Evolutionary conservation across 139 green algal genomes (phyloP), one percentile per base, ranked within the genome.

Genomic region (Auxenochlorella pyrenoidosa): DNA sequence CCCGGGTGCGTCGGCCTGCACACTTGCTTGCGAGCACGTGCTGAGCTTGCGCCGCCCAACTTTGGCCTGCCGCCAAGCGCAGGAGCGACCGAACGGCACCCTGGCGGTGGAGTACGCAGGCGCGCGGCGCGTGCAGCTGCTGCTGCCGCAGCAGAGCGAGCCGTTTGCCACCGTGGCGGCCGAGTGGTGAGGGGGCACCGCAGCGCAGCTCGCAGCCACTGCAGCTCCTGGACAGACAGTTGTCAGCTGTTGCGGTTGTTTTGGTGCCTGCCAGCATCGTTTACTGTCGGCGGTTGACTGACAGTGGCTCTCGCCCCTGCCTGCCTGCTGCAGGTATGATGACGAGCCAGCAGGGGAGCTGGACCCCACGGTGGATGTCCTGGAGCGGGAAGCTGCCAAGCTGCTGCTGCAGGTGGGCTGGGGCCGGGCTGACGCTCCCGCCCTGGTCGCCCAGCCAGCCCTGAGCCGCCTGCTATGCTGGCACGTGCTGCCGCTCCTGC

Each of bases 101-200:
- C 28, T 90, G 43, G 10, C 28, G 5, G 79, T 90, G n/a, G 44
- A 38, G 13, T 90, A 90, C 63, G 8, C 13, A 19, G 86, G 86
- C 15, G 40, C 60, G 24, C 58, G 86, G 36, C 58, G 86, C 32
- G 86, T 75, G 43, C 58, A 70, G 58, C 58, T 89, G 34, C 40
- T 85, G 79, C 34, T 87, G 58, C 6, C 60, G 38, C 40, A 66
- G 10, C 58, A 70, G 47, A 51, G 71, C 41, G 43, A 66, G n/a
- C 82, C 82, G 5, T 87, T 51, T 40, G 66, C 36, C 5, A 44
- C 28, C 0, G 79, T 72, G 26, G 79, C 79, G 13, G 66, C 38
- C 32, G 47, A 85, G n/a, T 86, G 47, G 43, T 70, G 41, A 8
- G 41, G 22, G 30, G 36, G 59, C 63, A 75, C 8, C 12, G 41